Evolutionary conservation across 1,284 basidiomycete genomes (phyloP), one percentile per base, ranked within the genome.

Genomic region (Marasmius sp.): DNA sequence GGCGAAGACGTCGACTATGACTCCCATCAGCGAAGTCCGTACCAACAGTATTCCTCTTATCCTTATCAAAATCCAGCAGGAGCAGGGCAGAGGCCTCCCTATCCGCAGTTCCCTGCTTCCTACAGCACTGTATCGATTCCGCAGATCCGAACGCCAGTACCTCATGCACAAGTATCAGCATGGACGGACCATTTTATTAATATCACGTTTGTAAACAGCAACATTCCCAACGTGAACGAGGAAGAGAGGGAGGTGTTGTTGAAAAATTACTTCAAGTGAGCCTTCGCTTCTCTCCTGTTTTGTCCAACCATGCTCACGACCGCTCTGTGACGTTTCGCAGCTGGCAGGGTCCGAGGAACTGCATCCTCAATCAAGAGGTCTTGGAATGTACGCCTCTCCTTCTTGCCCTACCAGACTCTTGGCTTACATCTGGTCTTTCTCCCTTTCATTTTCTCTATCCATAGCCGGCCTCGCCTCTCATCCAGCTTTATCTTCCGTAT

Each of bases 291-390:
- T 39, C 38, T n/a, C n/a, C n/a, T 16, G 6, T 14, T 20, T 33
- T 51, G 14, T 43, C 16, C 6, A 18, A 16, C 12, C 48, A 45
- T 41, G 34, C 14, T 41, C n/a, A 36, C 9, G 51, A 20, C 11
- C 37, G 5, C 9, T 41, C 27, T 37, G 39, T 48, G 11, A 37
- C 39, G 27, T 34, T 39, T 48, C 37, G 20, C 38, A 63, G 61
- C 27, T 65, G 64, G 64, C 64, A 65, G 54, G 55, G 55, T 53
- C 64, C 64, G 9, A 22, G 64, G 33, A 63, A 65, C 50, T 58
- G 39, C 16, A 58, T 65, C 20, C 34, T 54, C 10, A 54, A 38
- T 36, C 33, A 38, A 16, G 12, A 36, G 38, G n/a, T 38, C 6
- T 54, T 54, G 11, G 48, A 49, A 49, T 27, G 48, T 49, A 45